Evolutionary conservation across 179 eudicot species (phyloP), one percentile per base, ranked within the genome.

Genomic region (Pouteria campechiana): DNA sequence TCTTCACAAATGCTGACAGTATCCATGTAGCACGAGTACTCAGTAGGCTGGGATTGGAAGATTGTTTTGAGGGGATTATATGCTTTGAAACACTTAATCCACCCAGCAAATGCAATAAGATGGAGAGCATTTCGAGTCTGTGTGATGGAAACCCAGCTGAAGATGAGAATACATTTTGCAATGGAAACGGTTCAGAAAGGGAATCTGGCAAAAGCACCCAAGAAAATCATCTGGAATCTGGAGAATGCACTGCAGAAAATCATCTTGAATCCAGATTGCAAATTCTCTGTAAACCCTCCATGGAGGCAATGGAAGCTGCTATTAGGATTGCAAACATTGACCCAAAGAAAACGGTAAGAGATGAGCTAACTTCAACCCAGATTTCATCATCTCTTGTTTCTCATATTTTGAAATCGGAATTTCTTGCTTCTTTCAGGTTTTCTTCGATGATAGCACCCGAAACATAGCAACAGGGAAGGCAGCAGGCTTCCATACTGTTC

Each of bases 81-180:
- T 85, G 95, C 63, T 89, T 89, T 37, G 97, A 89, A 58, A 81
- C 97, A 32, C 75, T 89, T 6, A 89, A 89, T 58, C 73, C 64
- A 34, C 13, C 24, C 17, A 4, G 22, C 43, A n/a, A 30, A 64
- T 41, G 41, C 19, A 10, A 6, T 17, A 9, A 12, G n/a, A n/a
- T n/a, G n/a, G n/a, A n/a, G n/a, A n/a, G n/a, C n/a, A n/a, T n/a
- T n/a, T n/a, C n/a, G n/a, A n/a, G n/a, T n/a, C n/a, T n/a, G n/a
- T n/a, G n/a, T n/a, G 38, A 41, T 14, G 46, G 28, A 11, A 11
- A 15, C 18, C 18, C 14, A 4, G 6, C 28, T 36, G 38, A 29
- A 2, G 21, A 24, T 38, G 20, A 1, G 12, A 23, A 2, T 2
- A 16, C 35, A n/a, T n/a, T n/a, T n/a, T n/a, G n/a, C n/a, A n/a